Evolutionary conservation across 2,329 filamentous ascomycete species (phyloP), one percentile per base, ranked within the genome.

Genomic region (Fusarium sororula): DNA sequence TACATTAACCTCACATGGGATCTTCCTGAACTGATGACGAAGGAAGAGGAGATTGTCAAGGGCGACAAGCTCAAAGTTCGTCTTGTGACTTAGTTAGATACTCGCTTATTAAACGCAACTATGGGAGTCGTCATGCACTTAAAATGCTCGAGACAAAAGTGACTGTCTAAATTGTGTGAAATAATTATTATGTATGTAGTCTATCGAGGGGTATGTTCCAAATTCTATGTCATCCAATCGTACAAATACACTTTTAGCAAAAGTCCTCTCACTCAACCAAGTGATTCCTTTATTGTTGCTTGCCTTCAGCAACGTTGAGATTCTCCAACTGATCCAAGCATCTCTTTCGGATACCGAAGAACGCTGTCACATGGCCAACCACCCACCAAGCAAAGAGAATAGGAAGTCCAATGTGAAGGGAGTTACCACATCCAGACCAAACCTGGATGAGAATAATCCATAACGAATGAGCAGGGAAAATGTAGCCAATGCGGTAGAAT

Each of bases 381-480:
- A 84, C 38, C 74, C 82, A 84, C 79, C 80, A 84, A 0, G 81
- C 63, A 37, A 87, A 86, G 6, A 87, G 70, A 6, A 86, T 79
- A 1, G 85, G 84, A 3, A 87, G 77, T 2, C 82, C 80, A 38
- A 81, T 79, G 44, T 82, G 80, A 1, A 84, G 76, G 32, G 78
- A 73, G 30, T 82, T 82, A n/a, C 82, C 80, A 9, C 84, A 85
- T 26, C 81, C 81, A 7, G 83, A 83, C 84, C 84, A 87, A 9
- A 85, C 82, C 26, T 84, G 78, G 2, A 83, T 75, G 15, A 86
- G 68, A 8, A 83, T 62, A 7, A 81, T 78, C 66, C 83, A 86
- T 1, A 72, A 50, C 8, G 75, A 63, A 42, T 83, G 78, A 3
- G 80, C 80, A 0, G 84, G 84, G 24, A 85, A 75, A 0, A 81